These are phyloP conservation scores for Pharnaceum exiguum DNA, from an alignment of 148 eudicot species.

Conservation along the genomic window DNA sequence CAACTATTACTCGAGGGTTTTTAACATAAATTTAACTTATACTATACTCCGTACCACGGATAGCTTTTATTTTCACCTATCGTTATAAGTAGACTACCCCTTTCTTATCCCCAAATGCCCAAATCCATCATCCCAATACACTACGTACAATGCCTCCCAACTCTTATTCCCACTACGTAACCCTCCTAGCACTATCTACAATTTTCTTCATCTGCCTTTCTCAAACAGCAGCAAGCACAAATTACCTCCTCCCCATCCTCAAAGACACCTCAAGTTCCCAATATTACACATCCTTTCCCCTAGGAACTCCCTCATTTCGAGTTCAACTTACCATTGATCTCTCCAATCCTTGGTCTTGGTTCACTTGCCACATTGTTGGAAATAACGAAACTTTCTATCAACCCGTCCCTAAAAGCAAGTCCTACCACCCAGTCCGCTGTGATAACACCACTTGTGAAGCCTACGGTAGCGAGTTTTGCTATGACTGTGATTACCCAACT, in stretches of 20 bases:
- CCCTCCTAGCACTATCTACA: neutral
- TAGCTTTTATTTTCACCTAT: too few species aligned
- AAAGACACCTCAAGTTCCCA: conserved; percentile 25
- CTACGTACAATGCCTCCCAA: conserved; percentile 5
- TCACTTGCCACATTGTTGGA: conserved; percentile 28
- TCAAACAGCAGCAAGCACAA: neutral
- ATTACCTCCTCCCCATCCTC: conserved; percentile 15
- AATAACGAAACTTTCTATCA: conserved; percentile 15
- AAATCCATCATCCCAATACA: neutral
- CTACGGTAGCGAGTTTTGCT: conserved; percentile 17
- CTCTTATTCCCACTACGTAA: neutral
- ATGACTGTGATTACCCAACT: conserved; percentile 11
- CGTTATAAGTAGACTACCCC: too few species aligned
- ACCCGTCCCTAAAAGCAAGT: conserved; percentile 16
- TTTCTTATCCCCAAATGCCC: neutral
- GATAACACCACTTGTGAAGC: neutral
- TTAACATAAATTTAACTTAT: too few species aligned
- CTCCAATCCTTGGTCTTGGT: conserved; percentile 33
- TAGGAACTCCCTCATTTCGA: conserved; percentile 26
- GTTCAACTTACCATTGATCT: conserved; percentile 14
- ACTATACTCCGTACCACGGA: too few species aligned
- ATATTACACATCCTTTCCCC: conserved; percentile 30
- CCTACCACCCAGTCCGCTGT: conserved; percentile 14
- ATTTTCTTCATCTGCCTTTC: neutral
- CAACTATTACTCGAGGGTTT: too few species aligned